phyloP scores from a whole-genome alignment of 805 yeast genomes.

The Saccharomyces paradoxus region DNA sequence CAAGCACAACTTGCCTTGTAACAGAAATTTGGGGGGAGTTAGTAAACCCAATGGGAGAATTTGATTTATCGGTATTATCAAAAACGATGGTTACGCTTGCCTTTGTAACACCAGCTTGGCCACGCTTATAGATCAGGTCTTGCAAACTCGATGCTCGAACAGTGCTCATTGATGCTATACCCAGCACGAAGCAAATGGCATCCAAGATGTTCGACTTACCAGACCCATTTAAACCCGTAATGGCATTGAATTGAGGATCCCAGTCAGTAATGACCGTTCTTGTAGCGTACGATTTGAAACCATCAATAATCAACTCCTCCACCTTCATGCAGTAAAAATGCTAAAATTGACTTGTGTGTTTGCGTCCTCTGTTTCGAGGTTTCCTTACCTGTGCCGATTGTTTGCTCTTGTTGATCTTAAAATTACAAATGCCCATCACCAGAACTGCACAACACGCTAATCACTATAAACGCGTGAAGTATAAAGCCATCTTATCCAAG shows the following conservation, averaged over 20 bases:
- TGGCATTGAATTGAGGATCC: conserved; percentile 96
- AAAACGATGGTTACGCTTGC: conserved; percentile 95
- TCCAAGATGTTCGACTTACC: conserved; percentile 95
- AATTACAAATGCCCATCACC: background rate
- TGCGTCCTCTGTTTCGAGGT: background rate
- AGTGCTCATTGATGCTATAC: conserved; percentile 88
- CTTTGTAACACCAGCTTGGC: conserved; percentile 96
- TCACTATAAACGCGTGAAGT: background rate
- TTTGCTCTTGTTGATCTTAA: background rate
- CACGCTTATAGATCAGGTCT: conserved; percentile 91
- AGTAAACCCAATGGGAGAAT: conserved; percentile 84
- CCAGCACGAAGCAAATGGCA: conserved; percentile 96
- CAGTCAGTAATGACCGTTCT: conserved; percentile 91
- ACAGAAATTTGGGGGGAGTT: conserved; percentile 72
- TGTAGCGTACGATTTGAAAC: conserved; percentile 94
- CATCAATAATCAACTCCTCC: conserved; percentile 94
- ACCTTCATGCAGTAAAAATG: conserved; percentile 52
- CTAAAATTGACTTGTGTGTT: background rate
- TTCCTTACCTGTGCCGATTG: background rate
- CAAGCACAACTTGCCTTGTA: conserved; percentile 82
- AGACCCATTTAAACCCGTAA: conserved; percentile 94
- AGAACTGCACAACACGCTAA: background rate
- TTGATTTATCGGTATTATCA: conserved; percentile 68
- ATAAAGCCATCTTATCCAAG: background rate
- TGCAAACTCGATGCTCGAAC: conserved; percentile 90